These are phyloP conservation scores for Musa troglodytarum DNA, from an alignment of 176 grass and related monocot genomes.

Conservation along the genomic window DNA sequence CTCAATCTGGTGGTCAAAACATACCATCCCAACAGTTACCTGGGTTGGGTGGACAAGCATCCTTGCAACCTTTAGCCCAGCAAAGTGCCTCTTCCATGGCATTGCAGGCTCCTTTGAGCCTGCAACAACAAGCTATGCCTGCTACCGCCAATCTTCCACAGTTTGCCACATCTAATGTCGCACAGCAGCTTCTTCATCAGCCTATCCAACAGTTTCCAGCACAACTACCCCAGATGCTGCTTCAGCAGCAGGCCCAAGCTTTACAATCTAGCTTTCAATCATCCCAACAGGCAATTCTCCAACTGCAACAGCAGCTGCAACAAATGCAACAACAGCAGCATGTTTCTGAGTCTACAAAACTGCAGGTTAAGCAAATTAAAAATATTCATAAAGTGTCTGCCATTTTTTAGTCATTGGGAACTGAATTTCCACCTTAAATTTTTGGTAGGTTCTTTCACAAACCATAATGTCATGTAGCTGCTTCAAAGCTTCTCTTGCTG, in stretches of 20 bases:
- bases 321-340: conserved; percentile 73
- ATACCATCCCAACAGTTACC: conserved; percentile 54
- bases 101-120: conserved; percentile 46
- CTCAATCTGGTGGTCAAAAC: conserved; percentile 52
- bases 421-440: neutral
- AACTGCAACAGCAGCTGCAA: conserved; percentile 91
- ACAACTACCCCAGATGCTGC: conserved; percentile 77
- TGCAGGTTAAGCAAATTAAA: conserved; percentile 47
- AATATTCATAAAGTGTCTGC: neutral
- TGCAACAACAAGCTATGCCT: conserved; percentile 56
- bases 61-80: conserved; percentile 55
- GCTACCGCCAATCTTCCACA: conserved; percentile 44
- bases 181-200: conserved; percentile 68
- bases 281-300: conserved; percentile 93
- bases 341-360: conserved; percentile 40
- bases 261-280: conserved; percentile 96
- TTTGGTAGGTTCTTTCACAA: neutral
- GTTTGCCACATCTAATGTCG: conserved; percentile 38
- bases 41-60: conserved; percentile 33
- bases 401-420: neutral
- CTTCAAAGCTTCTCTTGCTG: neutral
- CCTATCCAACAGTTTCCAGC: conserved; percentile 55
- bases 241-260: conserved; percentile 86
- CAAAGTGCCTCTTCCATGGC: conserved; percentile 46
- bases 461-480: neutral